A percentile compares a stretch with the other conserved stretches of the same genome.
These are phyloP conservation scores for Trichoderma lentiforme DNA, from an alignment of 2,329 filamentous ascomycete species.

Conservation along the genomic window DNA sequence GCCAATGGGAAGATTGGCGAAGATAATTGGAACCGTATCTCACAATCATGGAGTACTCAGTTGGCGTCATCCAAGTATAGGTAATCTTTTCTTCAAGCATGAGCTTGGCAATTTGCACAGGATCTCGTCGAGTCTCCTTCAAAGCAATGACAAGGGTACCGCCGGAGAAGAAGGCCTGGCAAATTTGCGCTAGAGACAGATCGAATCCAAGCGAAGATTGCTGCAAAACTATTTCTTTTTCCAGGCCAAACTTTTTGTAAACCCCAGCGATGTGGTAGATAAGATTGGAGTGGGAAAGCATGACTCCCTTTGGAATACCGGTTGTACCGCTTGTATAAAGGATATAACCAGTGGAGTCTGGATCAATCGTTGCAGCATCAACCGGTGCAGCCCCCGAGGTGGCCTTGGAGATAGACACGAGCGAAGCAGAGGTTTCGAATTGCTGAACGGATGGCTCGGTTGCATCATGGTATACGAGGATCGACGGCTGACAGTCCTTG, in stretches of 20 bases:
- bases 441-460: not conserved
- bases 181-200: conserved; percentile 37
- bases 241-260: not conserved
- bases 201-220: conserved; percentile 43
- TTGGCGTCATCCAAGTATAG: conserved; percentile 26
- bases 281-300: not conserved
- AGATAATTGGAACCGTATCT: not conserved
- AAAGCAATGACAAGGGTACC: conserved; percentile 30
- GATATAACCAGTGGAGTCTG: not conserved
- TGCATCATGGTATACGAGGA: not conserved
- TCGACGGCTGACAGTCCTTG: not conserved
- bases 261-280: not conserved
- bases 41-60: not conserved
- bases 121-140: conserved; percentile 16
- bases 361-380: not conserved
- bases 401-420: not conserved
- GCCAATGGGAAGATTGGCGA: not conserved
- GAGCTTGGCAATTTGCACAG: conserved; percentile 30
- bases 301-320: not conserved
- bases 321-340: not conserved
- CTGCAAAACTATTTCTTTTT: conserved; percentile 30
- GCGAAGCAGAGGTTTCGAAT: not conserved
- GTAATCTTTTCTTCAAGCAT: conserved; percentile 28
- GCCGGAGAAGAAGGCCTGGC: conserved; percentile 35
- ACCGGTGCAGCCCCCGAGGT: not conserved